Evolutionary conservation across 1,284 basidiomycete genomes (phyloP), one percentile per base, ranked within the genome.

Genomic region (Malassezia sp.): DNA sequence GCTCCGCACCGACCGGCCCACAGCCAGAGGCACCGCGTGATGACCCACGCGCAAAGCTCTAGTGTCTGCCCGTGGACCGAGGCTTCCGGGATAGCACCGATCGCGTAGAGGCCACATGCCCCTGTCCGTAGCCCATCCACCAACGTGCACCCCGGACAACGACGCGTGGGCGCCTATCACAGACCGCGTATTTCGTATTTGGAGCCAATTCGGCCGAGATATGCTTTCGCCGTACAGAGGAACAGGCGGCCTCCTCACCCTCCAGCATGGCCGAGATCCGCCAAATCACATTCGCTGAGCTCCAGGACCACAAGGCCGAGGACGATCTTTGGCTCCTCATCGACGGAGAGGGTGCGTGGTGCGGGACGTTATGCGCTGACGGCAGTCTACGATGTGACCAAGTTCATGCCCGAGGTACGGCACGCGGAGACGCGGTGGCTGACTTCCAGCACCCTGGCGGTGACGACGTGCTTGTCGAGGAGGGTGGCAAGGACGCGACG

Each of bases 391-490:
- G 79, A 93, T 73, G 82, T 84, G 60, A 82, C 88, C 43, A 83
- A 84, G 71, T 97, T 97, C 79, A 76, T 91, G 63, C 89, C 96
- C 74, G 91, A 97, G 83, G 86, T 90, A 72, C 54, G 76, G 71
- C 20, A 21, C 21, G 3, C 15, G 21, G 15, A 9, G 5, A 18
- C 21, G 21, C 29, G 17, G 15, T 15, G n/a, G n/a, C n/a, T 34
- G 11, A 17, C 15, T 24, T 17, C 2, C 36, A 63, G 60, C 91
- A 95, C 73, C 87, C 88, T 20, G 89, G 90, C 74, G 91, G 91
- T 59, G 91, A 96, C 75, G 91, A 97, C 74, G 91, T 97, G 46
- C 80, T 97, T 55, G 72, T 95, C 47, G 83, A 84, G 56, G 91
- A 97, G 75, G 83, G 80, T 64, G 85, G 90, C 81, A 75, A 68